phyloP scores from a whole-genome alignment of 352 stramenopile genomes.

The Phytophthora sp. region DNA sequence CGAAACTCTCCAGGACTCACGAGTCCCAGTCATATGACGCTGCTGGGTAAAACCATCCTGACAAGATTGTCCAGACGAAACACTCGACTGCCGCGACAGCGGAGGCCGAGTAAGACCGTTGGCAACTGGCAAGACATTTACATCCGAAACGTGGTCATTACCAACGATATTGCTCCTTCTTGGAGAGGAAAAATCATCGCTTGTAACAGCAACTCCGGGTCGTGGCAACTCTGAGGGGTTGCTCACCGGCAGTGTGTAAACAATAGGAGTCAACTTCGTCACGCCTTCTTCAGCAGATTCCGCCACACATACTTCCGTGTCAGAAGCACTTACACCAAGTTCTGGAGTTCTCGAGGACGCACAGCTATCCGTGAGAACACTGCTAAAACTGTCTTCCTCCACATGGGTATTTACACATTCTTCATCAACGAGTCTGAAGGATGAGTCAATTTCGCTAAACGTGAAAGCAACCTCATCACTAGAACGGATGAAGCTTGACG shows the following conservation, averaged over 20 bases:
- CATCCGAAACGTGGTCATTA: not conserved
- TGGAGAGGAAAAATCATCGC: not conserved
- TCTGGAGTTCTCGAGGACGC: not conserved
- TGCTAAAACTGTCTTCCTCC: conserved; percentile 9
- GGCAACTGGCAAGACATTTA: not conserved
- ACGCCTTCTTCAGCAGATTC: not conserved
- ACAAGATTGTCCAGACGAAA: conserved; percentile 15
- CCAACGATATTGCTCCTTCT: not conserved
- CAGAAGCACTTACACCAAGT: too few relatives aligned
- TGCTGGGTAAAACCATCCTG: conserved; percentile 1
- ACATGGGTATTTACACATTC: not conserved
- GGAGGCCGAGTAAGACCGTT: not conserved
- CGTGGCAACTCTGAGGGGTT: not conserved
- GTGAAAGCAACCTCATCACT: conserved; percentile 11
- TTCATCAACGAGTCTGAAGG: conserved; percentile 13
- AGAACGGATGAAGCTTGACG: conserved; percentile 22
- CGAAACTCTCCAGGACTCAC: conserved; percentile 29
- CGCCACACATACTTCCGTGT: too few relatives aligned
- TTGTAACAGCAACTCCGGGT: not conserved
- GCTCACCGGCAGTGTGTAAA: not conserved
- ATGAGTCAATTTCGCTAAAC: conserved; percentile 19
- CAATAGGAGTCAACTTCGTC: not conserved
- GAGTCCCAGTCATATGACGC: conserved; percentile 6
- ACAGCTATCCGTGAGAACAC: conserved; percentile 15
- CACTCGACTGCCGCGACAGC: conserved; percentile 23